A percentile compares a stretch with the other conserved stretches of the same genome.
phyloP scores from a whole-genome alignment of 176 grass and related monocot species.

The Triticum turgidum region DNA sequence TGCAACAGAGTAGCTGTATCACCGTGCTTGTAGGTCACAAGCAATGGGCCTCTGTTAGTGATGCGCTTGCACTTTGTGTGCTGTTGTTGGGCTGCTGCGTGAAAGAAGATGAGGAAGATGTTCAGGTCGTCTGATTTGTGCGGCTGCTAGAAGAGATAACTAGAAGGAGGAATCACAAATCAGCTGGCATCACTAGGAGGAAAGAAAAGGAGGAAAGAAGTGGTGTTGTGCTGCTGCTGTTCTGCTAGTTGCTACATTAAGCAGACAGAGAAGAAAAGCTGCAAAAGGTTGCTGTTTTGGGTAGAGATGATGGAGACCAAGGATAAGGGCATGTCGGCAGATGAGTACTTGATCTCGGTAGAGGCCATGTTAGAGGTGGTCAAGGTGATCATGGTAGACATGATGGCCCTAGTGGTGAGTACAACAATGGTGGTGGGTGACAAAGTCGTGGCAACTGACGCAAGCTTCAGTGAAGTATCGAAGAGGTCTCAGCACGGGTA shows the following conservation, averaged over 20 bases:
- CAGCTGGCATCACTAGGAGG: background rate
- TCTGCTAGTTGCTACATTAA: background rate
- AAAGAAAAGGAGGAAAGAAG: background rate
- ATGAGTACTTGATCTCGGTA: background rate
- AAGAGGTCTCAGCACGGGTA: background rate
- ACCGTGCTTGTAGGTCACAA: background rate
- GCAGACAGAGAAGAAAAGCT: background rate
- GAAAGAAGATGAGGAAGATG: background rate
- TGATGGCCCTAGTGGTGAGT: constrained; percentile 1
- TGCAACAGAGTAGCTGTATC: background rate
- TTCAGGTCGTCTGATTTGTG: background rate
- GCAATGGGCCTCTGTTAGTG: background rate
- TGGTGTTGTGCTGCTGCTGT: background rate
- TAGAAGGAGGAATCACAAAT: background rate
- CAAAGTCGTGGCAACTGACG: background rate
- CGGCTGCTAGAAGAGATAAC: background rate
- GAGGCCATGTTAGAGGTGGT: background rate
- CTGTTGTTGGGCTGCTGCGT: background rate
- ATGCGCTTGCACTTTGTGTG: background rate
- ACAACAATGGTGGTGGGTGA: background rate
- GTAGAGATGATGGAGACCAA: background rate
- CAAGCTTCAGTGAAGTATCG: background rate
- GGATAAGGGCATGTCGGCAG: background rate
- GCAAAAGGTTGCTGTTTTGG: background rate
- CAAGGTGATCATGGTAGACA: background rate